These are phyloP conservation scores for Torulaspora pretoriensis DNA, from an alignment of 1,139 yeast genomes.

Conservation along the genomic window DNA sequence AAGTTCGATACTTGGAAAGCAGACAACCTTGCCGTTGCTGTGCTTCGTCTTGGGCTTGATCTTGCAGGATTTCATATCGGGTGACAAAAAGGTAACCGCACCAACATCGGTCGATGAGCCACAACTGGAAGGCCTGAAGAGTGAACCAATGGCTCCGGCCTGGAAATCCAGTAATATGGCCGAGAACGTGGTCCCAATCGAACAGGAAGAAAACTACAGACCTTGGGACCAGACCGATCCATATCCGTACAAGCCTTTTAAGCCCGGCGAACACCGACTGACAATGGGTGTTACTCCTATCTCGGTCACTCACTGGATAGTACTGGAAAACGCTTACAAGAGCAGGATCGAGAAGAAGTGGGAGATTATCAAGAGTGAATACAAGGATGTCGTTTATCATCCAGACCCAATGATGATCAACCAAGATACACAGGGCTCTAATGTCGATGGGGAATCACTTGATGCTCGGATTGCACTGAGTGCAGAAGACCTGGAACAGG, in stretches of 20 bases:
- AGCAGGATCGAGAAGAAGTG: conserved; percentile 44
- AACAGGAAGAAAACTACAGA: conserved; percentile 37
- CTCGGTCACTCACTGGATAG: conserved; percentile 58
- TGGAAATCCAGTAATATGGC: conserved; percentile 4
- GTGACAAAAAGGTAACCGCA: background rate
- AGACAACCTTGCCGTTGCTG: conserved; percentile 15
- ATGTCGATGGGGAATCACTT: conserved; percentile 5
- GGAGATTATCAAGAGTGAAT: conserved; percentile 16
- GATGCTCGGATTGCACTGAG: conserved; percentile 12
- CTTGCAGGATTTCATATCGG: background rate
- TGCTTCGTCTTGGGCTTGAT: background rate
- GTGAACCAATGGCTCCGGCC: background rate
- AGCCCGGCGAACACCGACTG: conserved; percentile 56
- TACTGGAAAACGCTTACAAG: conserved; percentile 61
- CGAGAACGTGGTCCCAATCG: conserved; percentile 29
- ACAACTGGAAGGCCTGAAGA: background rate
- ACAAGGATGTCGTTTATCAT: conserved; percentile 18
- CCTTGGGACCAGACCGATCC: conserved; percentile 48
- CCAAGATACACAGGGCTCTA: background rate
- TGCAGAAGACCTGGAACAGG: conserved; percentile 19
- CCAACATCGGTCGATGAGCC: background rate
- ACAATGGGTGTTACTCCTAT: conserved; percentile 63
- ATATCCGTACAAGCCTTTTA: conserved; percentile 57
- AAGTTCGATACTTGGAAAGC: conserved; percentile 13
- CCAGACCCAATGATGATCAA: conserved; percentile 19